Conservation (phyloP, 2,329 filamentous ascomycete genomes). For the Beauveria pseudobassiana region DNA sequence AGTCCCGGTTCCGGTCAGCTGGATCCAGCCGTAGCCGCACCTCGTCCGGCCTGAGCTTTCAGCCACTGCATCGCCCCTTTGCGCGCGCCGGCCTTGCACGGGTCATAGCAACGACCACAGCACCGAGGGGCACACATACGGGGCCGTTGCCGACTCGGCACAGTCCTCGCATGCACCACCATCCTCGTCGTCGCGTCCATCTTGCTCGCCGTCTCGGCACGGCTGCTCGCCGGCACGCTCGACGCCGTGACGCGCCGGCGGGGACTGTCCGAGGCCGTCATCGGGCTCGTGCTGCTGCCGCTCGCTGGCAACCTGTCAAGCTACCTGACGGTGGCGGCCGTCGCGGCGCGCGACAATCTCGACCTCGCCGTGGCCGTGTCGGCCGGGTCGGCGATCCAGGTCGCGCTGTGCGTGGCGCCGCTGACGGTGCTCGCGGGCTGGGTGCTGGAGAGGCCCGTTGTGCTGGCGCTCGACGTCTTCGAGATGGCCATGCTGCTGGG, state of each 20-base stretch:
- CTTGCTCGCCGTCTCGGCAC: constrained; percentile 52
- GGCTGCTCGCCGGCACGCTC: constrained; percentile 54
- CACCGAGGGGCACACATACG: background rate
- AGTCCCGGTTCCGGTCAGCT: constrained; percentile 21
- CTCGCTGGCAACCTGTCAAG: constrained; percentile 55
- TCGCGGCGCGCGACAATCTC: constrained; percentile 50
- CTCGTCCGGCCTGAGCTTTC: constrained; percentile 13
- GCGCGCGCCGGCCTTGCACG: constrained; percentile 1
- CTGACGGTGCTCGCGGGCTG: constrained; percentile 53
- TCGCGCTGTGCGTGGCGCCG: constrained; percentile 53
- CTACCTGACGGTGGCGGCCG: constrained; percentile 48
- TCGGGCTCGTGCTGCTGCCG: constrained; percentile 54
- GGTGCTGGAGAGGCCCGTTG: constrained; percentile 46
- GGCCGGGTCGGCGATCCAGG: constrained; percentile 53
- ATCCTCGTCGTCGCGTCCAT: constrained; percentile 46
- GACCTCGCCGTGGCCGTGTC: constrained; percentile 51
- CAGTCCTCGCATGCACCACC: constrained; percentile 30
- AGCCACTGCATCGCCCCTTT: background rate
- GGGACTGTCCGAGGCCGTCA: constrained; percentile 48
- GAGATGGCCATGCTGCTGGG: constrained; percentile 65
- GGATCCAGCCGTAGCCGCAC: constrained; percentile 19
- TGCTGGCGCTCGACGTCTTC: constrained; percentile 68
- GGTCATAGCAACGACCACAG: constrained; percentile 8
- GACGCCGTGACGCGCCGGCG: constrained; percentile 42
- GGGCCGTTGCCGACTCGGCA: constrained; percentile 6